Percentiles rank a stretch among this genome's conserved stretches.
phyloP scores from a whole-genome alignment of 2,329 filamentous ascomycete species.

The Pochonia chlamydosporia region DNA sequence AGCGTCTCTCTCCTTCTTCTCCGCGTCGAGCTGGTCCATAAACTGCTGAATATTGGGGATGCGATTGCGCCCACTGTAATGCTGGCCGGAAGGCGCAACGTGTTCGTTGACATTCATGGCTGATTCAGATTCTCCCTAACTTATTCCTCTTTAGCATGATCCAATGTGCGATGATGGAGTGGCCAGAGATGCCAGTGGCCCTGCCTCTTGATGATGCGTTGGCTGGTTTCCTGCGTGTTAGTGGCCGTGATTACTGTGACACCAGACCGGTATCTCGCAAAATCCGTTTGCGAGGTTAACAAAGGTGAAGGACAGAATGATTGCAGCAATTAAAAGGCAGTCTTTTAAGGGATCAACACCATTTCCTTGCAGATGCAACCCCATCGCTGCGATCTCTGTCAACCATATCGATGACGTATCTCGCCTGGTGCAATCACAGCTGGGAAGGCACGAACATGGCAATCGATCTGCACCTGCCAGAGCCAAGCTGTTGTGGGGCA shows the following conservation, averaged over 20 bases:
- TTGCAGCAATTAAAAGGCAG: no score
- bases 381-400: background rate
- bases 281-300: no score
- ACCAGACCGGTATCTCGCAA: no score
- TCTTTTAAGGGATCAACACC: no score
- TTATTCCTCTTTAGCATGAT: background rate
- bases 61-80: conserved; percentile 78
- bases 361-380: no score
- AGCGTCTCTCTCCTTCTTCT: conserved; percentile 71
- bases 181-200: background rate
- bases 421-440: background rate
- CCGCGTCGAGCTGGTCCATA: conserved; percentile 67
- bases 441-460: background rate
- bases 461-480: background rate
- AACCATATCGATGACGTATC: background rate
- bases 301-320: no score
- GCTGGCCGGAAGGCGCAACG: conserved; percentile 47
- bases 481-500: conserved; percentile 5
- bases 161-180: background rate
- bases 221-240: no score
- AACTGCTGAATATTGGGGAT: conserved; percentile 87
- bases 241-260: no score
- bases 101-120: conserved; percentile 34
- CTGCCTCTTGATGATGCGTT: no score
- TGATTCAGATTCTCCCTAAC: background rate